These are phyloP conservation scores for Cercospora canescens DNA, from an alignment of 2,329 filamentous ascomycete species.

Conservation along the genomic window DNA sequence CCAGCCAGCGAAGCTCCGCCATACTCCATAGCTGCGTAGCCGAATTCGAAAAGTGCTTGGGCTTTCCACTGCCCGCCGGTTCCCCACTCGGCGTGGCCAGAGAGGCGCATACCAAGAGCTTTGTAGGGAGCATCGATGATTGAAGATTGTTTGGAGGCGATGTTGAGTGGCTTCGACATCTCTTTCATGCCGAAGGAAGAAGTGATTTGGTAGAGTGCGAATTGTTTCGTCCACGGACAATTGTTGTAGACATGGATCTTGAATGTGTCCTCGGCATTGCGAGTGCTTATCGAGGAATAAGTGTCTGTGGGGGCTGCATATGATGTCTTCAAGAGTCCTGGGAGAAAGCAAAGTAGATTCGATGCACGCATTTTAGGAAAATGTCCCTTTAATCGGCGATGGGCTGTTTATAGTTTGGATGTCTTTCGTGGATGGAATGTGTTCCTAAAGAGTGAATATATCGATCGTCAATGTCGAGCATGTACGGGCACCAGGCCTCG, in stretches of 20 bases:
- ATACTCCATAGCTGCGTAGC: constrained; percentile 26
- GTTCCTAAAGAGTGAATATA: too few species aligned
- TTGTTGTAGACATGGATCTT: constrained; percentile 32
- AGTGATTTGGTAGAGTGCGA: constrained; percentile 33
- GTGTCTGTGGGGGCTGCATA: not conserved
- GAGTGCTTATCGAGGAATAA: not conserved
- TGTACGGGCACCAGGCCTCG: not conserved
- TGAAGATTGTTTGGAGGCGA: constrained; percentile 16
- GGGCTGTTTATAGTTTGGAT: not conserved
- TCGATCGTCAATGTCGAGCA: not conserved
- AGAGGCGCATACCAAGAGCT: constrained; percentile 32
- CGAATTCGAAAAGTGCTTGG: constrained; percentile 34
- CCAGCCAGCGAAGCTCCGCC: constrained; percentile 15
- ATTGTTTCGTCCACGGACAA: constrained; percentile 27
- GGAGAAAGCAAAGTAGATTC: not conserved
- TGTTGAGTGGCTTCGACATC: constrained; percentile 23
- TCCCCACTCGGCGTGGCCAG: constrained; percentile 31
- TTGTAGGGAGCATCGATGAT: constrained; percentile 27
- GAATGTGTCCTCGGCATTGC: constrained; percentile 23
- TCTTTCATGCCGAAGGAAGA: constrained; percentile 27
- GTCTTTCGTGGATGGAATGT: not conserved
- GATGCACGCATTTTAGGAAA: not conserved
- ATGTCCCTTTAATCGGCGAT: not conserved
- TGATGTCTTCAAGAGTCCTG: not conserved
- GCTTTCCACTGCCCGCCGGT: constrained; percentile 28